Percentiles rank a stretch among this genome's conserved stretches.
Evolutionary conservation across 805 yeast genomes (phyloP).

Genomic region (Starmerella ratchasimensis): DNA sequence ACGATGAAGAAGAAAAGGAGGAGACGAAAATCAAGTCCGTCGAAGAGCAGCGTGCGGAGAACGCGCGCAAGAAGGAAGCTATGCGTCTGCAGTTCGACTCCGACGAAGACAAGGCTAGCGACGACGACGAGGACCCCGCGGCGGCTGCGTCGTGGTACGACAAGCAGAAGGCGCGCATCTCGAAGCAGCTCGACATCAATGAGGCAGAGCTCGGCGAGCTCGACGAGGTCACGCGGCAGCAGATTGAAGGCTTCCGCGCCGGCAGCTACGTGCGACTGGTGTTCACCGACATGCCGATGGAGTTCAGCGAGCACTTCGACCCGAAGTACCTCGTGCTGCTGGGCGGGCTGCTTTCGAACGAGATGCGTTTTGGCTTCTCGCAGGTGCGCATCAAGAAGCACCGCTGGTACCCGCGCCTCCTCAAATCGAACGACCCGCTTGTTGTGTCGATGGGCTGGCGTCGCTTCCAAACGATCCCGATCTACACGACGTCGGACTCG

Average conservation of each 20-base stretch:
- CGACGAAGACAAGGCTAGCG: constrained; percentile 44
- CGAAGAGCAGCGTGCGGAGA: constrained; percentile 63
- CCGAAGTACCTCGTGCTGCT: constrained; percentile 74
- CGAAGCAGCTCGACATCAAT: constrained; percentile 89
- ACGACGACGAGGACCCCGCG: constrained; percentile 55
- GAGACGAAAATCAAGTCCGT: constrained; percentile 31
- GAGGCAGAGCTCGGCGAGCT: constrained; percentile 50
- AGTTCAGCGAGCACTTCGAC: constrained; percentile 73
- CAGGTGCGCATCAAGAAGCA: constrained; percentile 93
- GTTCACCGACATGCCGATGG: constrained; percentile 73
- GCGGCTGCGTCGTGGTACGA: constrained; percentile 97
- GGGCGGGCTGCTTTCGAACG: constrained; percentile 86
- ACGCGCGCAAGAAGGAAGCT: constrained; percentile 82
- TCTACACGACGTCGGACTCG: constrained; percentile 92
- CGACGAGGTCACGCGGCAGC: constrained; percentile 62
- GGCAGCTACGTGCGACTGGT: constrained; percentile 89
- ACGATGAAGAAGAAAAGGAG: constrained; percentile 22
- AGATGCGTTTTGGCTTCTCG: constrained; percentile 81
- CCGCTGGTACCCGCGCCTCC: constrained; percentile 95
- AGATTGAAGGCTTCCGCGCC: constrained; percentile 82
- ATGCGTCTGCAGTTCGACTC: constrained; percentile 81
- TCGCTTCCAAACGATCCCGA: constrained; percentile 90
- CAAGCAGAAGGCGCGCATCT: constrained; percentile 90
- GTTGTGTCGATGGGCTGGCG: constrained; percentile 95
- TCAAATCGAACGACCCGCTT: constrained; percentile 90